Base-by-base conservation (phyloP, 345 rosid species). In the Balakata baccata region DNA sequence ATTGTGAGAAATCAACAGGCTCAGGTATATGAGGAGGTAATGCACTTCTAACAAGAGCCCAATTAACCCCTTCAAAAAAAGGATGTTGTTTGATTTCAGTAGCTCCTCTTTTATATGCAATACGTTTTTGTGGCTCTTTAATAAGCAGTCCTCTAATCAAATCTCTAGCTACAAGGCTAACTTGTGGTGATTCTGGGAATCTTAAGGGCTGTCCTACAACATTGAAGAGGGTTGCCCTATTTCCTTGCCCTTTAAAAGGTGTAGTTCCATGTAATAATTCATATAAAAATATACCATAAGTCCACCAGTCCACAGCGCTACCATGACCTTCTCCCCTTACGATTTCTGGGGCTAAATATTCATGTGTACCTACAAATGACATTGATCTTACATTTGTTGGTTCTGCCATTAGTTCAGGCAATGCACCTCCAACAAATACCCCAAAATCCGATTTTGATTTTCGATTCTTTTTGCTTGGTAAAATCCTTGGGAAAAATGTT, bases 291-390 rank as follows among this genome's bases (percentile, higher is more conserved):
- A 94, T 92, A 4, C 97, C 97, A 1, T 89, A 87, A 0, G 96
- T 94, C 97, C 96, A 94, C 98, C 98, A 94, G 77, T 94, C 97
- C 0, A 94, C 98, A 16, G 97, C 98, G 71, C 97, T 92, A 10
- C 98, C 97, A 34, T 94, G 98, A 10, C 98, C 98, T 76, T 94
- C 94, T n/a, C 98, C 98, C 0, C 97, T 87, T 63, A 94, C 83
- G 73, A 94, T 94, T 75, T 94, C 96, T 0, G 96, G 97, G 25
- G 97, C 97, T 64, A 94, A 74, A 62, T 94, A 94, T 80, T 94
- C 98, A 60, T 94, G 97, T 0, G 98, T 92, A 1, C 98, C 97
- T 1, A 94, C 97, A 64, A 94, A 94, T 1, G 98, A 94, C 98
- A 94, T 90, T 0, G 98, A 94, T 1, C 89, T 83, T 5, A 92